Conservation (phyloP, 2,329 filamentous ascomycete genomes). For the Tolypocladium ovalisporum region DNA sequence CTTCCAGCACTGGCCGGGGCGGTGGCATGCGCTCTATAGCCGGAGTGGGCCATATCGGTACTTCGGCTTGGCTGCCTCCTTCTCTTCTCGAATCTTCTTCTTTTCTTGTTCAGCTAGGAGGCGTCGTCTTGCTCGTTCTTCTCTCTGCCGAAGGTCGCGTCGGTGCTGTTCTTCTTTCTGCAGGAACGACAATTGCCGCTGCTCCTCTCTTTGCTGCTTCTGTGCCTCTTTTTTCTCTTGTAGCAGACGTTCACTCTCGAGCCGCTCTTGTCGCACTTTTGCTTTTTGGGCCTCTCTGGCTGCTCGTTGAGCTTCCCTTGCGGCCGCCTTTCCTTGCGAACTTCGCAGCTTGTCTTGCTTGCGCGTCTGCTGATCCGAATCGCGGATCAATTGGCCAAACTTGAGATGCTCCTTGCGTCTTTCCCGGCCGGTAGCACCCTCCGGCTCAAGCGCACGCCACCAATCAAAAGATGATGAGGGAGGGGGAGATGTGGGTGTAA, state of each 20-base stretch:
- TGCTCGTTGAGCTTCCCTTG: neutral
- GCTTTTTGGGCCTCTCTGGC: conserved; percentile 1
- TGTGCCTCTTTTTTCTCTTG: conserved; percentile 3
- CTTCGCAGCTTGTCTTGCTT: conserved; percentile 1
- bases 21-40: conserved; percentile 8
- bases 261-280: conserved; percentile 2
- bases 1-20: neutral
- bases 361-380: conserved; percentile 10
- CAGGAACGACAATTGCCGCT: conserved; percentile 7
- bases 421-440: conserved; percentile 3
- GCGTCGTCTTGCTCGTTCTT: conserved; percentile 2
- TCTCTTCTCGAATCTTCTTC: conserved; percentile 8
- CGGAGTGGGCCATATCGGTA: conserved; percentile 9
- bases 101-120: conserved; percentile 6
- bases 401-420: conserved; percentile 7
- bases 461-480: conserved; percentile 20
- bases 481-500: conserved; percentile 15
- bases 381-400: conserved; percentile 11
- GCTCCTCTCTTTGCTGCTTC: conserved; percentile 6
- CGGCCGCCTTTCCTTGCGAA: conserved; percentile 6
- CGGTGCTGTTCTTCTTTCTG: conserved; percentile 8
- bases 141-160: conserved; percentile 6
- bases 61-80: conserved; percentile 9
- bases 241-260: conserved; percentile 2
- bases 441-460: conserved; percentile 12